These are phyloP conservation scores for Ganoderma lucidum DNA, from an alignment of 1,284 basidiomycete species.

Conservation along the genomic window DNA sequence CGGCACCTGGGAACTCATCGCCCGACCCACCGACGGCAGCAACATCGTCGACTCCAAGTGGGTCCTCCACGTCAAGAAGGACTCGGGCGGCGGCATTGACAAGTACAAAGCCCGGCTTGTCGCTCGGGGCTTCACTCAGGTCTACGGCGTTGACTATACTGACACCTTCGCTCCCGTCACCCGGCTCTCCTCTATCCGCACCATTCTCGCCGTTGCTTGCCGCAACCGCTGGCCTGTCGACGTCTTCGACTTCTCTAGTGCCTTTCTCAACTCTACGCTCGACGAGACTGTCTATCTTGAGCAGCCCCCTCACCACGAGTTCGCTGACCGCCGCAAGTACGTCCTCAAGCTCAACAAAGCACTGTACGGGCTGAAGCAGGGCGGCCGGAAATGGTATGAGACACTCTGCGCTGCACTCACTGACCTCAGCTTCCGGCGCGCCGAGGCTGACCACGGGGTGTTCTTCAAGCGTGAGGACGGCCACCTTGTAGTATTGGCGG, in stretches of 20 bases:
- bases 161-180: no score
- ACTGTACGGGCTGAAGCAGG: no score
- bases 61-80: no score
- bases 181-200: slow-evolving; percentile 37
- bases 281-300: slow-evolving; percentile 26
- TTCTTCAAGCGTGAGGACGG: slow-evolving; percentile 23
- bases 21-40: slow-evolving; percentile 26
- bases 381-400: no score
- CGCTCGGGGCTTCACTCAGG: no score
- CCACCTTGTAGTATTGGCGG: slow-evolving; percentile 6
- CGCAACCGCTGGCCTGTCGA: slow-evolving; percentile 43
- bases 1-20: slow-evolving; percentile 37
- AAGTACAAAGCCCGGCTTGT: no score
- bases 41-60: slow-evolving; percentile 38
- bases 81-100: no score
- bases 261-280: slow-evolving; percentile 49
- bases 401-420: slow-evolving; percentile 17
- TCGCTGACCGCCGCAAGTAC: no score
- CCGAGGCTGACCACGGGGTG: slow-evolving; percentile 31
- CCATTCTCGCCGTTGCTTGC: slow-evolving; percentile 43
- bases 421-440: slow-evolving; percentile 30
- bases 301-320: not conserved
- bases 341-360: no score
- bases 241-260: slow-evolving; percentile 51
- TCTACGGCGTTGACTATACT: no score